These are phyloP conservation scores for Marasmius tenuissimus DNA, from an alignment of 1,284 basidiomycete species.

Conservation along the genomic window DNA sequence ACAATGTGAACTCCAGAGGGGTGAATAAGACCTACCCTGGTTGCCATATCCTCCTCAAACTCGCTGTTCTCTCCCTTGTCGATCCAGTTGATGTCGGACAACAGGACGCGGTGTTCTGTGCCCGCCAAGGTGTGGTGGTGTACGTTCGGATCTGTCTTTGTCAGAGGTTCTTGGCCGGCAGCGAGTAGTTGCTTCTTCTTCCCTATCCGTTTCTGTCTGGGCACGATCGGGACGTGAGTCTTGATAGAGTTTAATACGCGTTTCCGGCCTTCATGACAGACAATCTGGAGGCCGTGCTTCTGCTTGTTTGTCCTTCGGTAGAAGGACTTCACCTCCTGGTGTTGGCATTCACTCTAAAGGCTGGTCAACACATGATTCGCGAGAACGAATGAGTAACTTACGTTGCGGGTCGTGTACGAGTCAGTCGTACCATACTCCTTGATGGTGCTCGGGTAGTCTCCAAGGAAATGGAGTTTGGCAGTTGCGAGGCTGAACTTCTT, in stretches of 20 bases:
- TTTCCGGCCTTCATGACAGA: neutral
- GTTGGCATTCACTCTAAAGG: constrained; percentile 1
- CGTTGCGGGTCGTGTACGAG: too few relatives aligned
- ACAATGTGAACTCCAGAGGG: neutral
- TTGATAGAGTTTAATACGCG: neutral
- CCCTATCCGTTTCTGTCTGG: neutral
- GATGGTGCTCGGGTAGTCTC: constrained; percentile 4
- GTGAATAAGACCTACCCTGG: neutral
- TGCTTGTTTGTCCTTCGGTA: constrained; percentile 1
- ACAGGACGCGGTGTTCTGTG: neutral
- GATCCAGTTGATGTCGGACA: neutral
- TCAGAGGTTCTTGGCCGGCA: too few relatives aligned
- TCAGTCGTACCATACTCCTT: too few relatives aligned
- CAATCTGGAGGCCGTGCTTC: too few relatives aligned
- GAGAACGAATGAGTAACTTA: too few relatives aligned
- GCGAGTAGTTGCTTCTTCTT: neutral
- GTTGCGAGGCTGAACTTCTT: too few relatives aligned
- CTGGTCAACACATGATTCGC: too few relatives aligned
- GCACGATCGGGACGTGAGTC: neutral
- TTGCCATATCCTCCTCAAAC: constrained; percentile 1
- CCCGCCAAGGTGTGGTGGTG: neutral
- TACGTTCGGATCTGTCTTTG: too few relatives aligned
- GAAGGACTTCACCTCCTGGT: neutral
- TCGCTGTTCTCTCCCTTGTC: too few relatives aligned
- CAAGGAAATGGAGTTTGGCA: too few relatives aligned